Conservation (phyloP, 768 basidiomycete genomes). For the Mrakia frigida region DNA sequence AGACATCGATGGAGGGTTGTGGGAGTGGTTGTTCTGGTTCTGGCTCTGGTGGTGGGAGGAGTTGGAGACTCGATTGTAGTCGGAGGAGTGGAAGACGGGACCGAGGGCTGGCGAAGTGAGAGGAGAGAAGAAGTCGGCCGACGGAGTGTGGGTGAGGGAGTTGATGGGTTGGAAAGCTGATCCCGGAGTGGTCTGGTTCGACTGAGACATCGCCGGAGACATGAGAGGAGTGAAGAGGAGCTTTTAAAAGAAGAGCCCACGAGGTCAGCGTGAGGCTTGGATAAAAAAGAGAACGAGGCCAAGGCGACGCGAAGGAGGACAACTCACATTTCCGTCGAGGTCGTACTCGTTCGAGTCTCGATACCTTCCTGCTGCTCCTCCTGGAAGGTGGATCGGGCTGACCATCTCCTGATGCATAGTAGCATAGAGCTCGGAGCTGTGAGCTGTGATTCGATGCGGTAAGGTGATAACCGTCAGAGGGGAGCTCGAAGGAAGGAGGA, state of each 20-base stretch:
- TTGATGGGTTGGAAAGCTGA: constrained; percentile 33
- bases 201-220: constrained; percentile 36
- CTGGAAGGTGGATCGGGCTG: constrained; percentile 35
- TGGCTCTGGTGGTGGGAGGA: constrained; percentile 1
- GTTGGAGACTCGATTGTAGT: not conserved
- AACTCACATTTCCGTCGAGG: constrained; percentile 39
- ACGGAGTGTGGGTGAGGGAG: constrained; percentile 8
- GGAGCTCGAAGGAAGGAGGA: constrained; percentile 32
- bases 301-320: not conserved
- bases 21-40: not conserved
- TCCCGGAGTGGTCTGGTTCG: constrained; percentile 48
- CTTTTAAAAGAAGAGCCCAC: not conserved
- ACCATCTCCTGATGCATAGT: constrained; percentile 38
- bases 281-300: not conserved
- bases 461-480: not conserved
- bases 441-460: constrained; percentile 47
- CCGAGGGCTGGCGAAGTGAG: constrained; percentile 47
- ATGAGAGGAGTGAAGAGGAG: constrained; percentile 43
- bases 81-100: constrained; percentile 23
- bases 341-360: constrained; percentile 34
- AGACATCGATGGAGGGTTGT: constrained; percentile 20
- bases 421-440: constrained; percentile 55
- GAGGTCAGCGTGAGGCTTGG: not conserved
- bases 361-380: constrained; percentile 26
- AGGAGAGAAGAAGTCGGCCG: constrained; percentile 44